Conservation (phyloP, 371 early-diverging fungal genomes). For the Mucor mucedo region DNA sequence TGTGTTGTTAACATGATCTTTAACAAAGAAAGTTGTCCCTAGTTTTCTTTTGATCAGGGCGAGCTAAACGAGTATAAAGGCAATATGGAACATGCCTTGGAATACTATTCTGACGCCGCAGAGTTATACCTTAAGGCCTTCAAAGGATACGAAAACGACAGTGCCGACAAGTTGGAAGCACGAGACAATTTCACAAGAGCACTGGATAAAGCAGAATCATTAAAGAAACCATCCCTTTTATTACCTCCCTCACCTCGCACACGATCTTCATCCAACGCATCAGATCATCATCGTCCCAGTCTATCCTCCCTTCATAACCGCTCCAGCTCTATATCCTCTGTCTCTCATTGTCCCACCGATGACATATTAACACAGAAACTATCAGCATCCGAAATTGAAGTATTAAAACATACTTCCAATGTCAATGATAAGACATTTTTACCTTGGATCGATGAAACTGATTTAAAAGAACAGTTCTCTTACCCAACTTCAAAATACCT, state of each 20-base stretch:
- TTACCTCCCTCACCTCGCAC: slow-evolving; percentile 10
- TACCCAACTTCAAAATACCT: slow-evolving; percentile 39
- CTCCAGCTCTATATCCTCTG: slow-evolving; percentile 20
- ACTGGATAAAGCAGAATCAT: slow-evolving; percentile 42
- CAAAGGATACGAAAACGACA: slow-evolving; percentile 28
- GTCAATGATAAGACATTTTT: slow-evolving; percentile 75
- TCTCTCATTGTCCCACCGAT: slow-evolving; percentile 16
- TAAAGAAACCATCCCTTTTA: slow-evolving; percentile 23
- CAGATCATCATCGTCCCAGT: slow-evolving; percentile 15
- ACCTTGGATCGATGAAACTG: slow-evolving; percentile 75
- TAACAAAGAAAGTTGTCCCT: neutral
- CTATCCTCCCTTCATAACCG: slow-evolving; percentile 18
- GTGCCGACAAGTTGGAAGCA: slow-evolving; percentile 11
- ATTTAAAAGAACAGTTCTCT: slow-evolving; percentile 67
- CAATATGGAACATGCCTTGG: slow-evolving; percentile 46
- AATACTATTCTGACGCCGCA: slow-evolving; percentile 54
- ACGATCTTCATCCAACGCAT: slow-evolving; percentile 25
- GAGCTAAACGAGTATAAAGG: slow-evolving; percentile 47
- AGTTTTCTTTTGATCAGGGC: slow-evolving; percentile 49
- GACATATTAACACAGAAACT: slow-evolving; percentile 36
- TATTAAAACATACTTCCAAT: slow-evolving; percentile 69
- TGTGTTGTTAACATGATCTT: neutral
- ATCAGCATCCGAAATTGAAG: slow-evolving; percentile 59
- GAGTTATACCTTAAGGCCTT: slow-evolving; percentile 46
- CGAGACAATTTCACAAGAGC: slow-evolving; percentile 40